Conservation (phyloP, 2,329 filamentous ascomycete species). For the Pseudofabraea citricarpa region DNA sequence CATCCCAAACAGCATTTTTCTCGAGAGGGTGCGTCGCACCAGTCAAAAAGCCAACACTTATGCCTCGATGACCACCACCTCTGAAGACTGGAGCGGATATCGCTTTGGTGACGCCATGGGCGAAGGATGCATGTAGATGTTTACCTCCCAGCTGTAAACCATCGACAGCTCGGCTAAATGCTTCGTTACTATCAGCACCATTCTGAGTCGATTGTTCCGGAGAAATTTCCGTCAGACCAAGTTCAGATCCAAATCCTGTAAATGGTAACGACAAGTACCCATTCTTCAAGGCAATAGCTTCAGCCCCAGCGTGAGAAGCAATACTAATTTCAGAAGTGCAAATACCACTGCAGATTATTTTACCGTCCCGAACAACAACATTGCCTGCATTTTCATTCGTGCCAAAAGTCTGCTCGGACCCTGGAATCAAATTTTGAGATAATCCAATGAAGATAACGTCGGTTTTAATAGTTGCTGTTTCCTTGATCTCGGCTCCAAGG, state of each 20-base stretch:
- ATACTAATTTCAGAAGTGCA: conserved; percentile 42
- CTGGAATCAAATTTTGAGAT: conserved; percentile 43
- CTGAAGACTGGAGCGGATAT: conserved; percentile 50
- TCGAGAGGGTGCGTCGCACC: conserved; percentile 41
- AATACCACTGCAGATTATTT: conserved; percentile 49
- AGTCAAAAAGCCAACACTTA: conserved; percentile 54
- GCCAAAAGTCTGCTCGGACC: conserved; percentile 29
- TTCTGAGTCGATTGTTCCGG: conserved; percentile 41
- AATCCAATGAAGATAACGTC: conserved; percentile 54
- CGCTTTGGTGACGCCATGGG: conserved; percentile 54
- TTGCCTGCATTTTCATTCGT: conserved; percentile 31
- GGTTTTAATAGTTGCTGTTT: conserved; percentile 33
- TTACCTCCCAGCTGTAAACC: conserved; percentile 50
- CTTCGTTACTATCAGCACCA: conserved; percentile 46
- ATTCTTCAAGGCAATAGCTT: conserved; percentile 45
- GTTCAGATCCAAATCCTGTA: conserved; percentile 52
- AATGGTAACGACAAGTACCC: conserved; percentile 58
- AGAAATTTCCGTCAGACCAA: conserved; percentile 61
- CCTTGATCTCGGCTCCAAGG: conserved; percentile 33
- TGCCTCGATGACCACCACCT: conserved; percentile 45
- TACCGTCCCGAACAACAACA: conserved; percentile 48
- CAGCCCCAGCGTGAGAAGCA: conserved; percentile 29
- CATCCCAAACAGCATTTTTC: conserved; percentile 45
- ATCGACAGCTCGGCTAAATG: conserved; percentile 55
- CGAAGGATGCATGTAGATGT: conserved; percentile 47